These are phyloP conservation scores for Chalciporus piperatoides DNA, from an alignment of 1,284 basidiomycete genomes.

Conservation along the genomic window DNA sequence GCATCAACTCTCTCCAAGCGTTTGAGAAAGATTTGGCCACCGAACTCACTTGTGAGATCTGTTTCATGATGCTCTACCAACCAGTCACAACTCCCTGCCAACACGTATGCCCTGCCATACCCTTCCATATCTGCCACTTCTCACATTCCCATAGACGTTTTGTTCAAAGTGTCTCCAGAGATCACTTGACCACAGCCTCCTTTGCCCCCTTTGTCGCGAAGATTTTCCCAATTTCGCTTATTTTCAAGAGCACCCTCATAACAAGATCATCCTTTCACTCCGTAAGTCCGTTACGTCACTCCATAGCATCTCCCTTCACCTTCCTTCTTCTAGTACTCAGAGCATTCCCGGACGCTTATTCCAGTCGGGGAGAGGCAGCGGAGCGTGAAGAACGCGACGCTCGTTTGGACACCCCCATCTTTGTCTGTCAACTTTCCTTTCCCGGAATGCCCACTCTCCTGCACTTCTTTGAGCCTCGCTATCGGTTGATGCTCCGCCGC, in stretches of 20 bases:
- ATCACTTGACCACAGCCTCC: slow-evolving; percentile 78
- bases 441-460: slow-evolving; percentile 86
- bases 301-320: slow-evolving; percentile 12
- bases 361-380: slow-evolving; percentile 54
- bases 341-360: slow-evolving; percentile 56
- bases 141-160: slow-evolving; percentile 63
- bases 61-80: slow-evolving; percentile 78
- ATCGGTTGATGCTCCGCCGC: slow-evolving; percentile 91
- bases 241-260: slow-evolving; percentile 75
- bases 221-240: slow-evolving; percentile 73
- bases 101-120: slow-evolving; percentile 56
- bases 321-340: slow-evolving; percentile 50
- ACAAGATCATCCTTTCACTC: slow-evolving; percentile 66
- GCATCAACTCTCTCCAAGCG: slow-evolving; percentile 25
- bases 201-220: slow-evolving; percentile 85
- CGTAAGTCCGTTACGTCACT: slow-evolving; percentile 41
- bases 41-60: slow-evolving; percentile 88
- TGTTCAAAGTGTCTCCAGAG: slow-evolving; percentile 86
- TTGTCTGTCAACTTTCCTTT: slow-evolving; percentile 87
- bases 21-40: slow-evolving; percentile 70
- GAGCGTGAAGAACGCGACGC: slow-evolving; percentile 75
- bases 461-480: slow-evolving; percentile 90
- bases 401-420: slow-evolving; percentile 84
- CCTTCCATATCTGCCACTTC: slow-evolving; percentile 8
- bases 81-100: slow-evolving; percentile 93